Conservation (phyloP, 83 land plant genomes). For the Picea engelmannii region DNA sequence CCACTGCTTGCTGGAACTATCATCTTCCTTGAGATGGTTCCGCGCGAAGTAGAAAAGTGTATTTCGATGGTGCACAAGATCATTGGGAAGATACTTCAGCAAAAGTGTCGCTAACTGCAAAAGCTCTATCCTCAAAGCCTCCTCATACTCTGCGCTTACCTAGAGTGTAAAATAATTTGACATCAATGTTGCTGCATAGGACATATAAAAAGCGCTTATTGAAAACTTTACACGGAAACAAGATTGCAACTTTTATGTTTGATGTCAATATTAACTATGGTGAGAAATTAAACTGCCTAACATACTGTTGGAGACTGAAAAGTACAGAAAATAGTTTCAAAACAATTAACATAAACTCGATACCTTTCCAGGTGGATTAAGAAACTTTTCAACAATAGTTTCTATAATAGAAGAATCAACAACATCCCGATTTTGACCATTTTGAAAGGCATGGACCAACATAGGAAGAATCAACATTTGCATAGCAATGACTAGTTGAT, state of each 20-base stretch:
- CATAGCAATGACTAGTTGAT: slow-evolving; percentile 91
- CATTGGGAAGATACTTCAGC: slow-evolving; percentile 83
- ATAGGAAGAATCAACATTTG: slow-evolving; percentile 99
- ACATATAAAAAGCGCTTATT: neutral
- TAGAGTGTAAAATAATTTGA: slow-evolving; percentile 15
- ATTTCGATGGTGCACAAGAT: slow-evolving; percentile 90
- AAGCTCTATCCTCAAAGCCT: slow-evolving; percentile 90
- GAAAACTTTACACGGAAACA: neutral
- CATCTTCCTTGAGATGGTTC: slow-evolving; percentile 97
- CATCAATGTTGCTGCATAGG: slow-evolving; percentile 1
- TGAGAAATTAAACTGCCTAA: neutral
- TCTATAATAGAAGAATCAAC: slow-evolving; percentile 84
- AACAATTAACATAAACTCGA: neutral
- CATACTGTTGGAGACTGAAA: neutral
- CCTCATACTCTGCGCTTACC: slow-evolving; percentile 98
- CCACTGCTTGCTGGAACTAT: slow-evolving; percentile 99
- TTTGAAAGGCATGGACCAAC: slow-evolving; percentile 93
- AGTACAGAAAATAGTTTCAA: neutral
- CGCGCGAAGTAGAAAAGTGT: slow-evolving; percentile 94
- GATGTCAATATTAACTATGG: neutral
- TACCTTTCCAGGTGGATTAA: slow-evolving; percentile 99
- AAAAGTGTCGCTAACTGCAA: slow-evolving; percentile 92
- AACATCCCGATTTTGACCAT: slow-evolving; percentile 93
- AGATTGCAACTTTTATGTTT: neutral
- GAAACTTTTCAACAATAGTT: slow-evolving; percentile 94